A percentile compares a stretch with the other conserved stretches of the same genome.
phyloP scores from a whole-genome alignment of 2,329 filamentous ascomycete species.

The Whalleya microplaca region DNA sequence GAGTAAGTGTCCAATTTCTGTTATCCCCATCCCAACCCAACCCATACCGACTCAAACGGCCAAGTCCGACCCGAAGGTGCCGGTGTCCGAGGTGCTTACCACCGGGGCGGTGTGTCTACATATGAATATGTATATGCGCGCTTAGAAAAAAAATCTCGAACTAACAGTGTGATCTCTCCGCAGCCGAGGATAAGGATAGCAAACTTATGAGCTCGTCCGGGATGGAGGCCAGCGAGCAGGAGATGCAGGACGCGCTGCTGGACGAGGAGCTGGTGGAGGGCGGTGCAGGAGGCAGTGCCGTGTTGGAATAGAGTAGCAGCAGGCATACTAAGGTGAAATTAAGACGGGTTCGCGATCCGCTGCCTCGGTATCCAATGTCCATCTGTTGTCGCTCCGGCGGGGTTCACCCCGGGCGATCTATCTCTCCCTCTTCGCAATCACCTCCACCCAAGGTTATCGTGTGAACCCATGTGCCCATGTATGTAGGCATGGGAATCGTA shows the following conservation, averaged over 20 bases:
- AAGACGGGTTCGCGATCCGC: background rate
- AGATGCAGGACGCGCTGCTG: slow-evolving; percentile 56
- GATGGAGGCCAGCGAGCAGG: slow-evolving; percentile 65
- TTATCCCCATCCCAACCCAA: slow-evolving; percentile 5
- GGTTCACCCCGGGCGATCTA: background rate
- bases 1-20: slow-evolving; percentile 52
- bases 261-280: slow-evolving; percentile 46
- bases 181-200: slow-evolving; percentile 69
- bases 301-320: slow-evolving; percentile 12
- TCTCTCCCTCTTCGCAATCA: background rate
- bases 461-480: no score
- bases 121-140: background rate
- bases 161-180: slow-evolving; percentile 21
- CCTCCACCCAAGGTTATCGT: no score
- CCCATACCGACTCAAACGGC: slow-evolving; percentile 4
- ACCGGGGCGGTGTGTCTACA: slow-evolving; percentile 1
- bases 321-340: background rate
- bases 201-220: slow-evolving; percentile 71
- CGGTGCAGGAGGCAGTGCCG: slow-evolving; percentile 24
- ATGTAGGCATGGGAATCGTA: no score
- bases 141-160: background rate
- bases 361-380: background rate
- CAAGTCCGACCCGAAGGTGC: slow-evolving; percentile 7
- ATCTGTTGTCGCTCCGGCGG: background rate
- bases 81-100: background rate